phyloP scores from a whole-genome alignment of 164 flowering plant genomes.

The Stephania yunnanensis region DNA sequence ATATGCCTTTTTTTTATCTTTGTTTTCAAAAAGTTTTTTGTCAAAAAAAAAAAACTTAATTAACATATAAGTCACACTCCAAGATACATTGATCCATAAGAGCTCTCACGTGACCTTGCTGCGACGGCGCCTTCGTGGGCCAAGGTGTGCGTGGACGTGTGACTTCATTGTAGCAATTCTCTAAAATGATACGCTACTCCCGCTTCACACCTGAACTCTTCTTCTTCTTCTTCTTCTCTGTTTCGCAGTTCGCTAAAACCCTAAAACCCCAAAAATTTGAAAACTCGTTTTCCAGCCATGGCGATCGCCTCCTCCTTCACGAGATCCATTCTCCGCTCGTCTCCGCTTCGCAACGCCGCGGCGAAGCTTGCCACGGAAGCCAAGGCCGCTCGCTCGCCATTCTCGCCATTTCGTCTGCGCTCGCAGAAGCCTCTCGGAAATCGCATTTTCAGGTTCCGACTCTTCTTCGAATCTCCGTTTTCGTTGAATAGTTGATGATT shows the following conservation, averaged over 20 bases:
- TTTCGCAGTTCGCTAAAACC: too few relatives aligned
- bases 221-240: too few relatives aligned
- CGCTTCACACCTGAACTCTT: background rate
- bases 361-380: constrained; percentile 31
- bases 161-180: too few relatives aligned
- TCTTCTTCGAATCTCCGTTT: background rate
- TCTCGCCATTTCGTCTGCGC: constrained; percentile 43
- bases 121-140: too few relatives aligned
- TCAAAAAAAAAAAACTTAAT: too few relatives aligned
- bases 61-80: too few relatives aligned
- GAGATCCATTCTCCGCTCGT: constrained; percentile 47
- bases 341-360: constrained; percentile 33
- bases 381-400: constrained; percentile 36
- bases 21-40: too few relatives aligned
- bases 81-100: too few relatives aligned
- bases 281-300: background rate
- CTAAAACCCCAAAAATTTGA: background rate
- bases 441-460: constrained; percentile 51
- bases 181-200: background rate
- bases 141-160: too few relatives aligned
- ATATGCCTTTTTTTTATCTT: too few relatives aligned
- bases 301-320: constrained; percentile 35
- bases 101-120: background rate
- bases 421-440: constrained; percentile 38
- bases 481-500: background rate